Evolutionary conservation across 495 filamentous ascomycete genomes (phyloP).

Genomic region (Penicillium longicatenatum): DNA sequence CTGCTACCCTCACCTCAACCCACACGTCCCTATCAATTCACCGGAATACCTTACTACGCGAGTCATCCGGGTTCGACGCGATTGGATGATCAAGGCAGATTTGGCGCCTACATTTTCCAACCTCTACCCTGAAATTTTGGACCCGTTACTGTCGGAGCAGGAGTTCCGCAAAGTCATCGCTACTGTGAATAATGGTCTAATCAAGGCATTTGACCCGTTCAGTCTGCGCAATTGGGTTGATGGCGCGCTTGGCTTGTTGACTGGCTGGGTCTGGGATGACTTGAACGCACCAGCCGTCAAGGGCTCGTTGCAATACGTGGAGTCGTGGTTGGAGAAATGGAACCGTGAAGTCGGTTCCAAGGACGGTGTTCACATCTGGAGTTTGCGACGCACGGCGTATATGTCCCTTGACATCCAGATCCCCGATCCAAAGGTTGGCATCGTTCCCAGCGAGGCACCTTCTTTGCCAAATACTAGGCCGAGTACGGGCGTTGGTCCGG

Average conservation of each 20-base stretch:
- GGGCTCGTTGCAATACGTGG: constrained; percentile 62
- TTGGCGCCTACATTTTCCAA: constrained; percentile 92
- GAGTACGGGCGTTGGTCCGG: constrained; percentile 33
- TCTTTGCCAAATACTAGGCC: constrained; percentile 45
- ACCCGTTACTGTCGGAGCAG: constrained; percentile 76
- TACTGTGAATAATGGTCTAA: constrained; percentile 71
- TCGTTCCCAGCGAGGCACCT: constrained; percentile 41
- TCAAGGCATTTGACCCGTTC: constrained; percentile 74
- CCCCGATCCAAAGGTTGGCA: constrained; percentile 71
- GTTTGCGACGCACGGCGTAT: constrained; percentile 80
- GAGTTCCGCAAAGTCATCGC: constrained; percentile 81
- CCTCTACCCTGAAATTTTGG: constrained; percentile 92
- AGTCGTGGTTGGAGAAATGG: constrained; percentile 79
- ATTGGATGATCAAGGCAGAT: constrained; percentile 89
- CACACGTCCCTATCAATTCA: constrained; percentile 79
- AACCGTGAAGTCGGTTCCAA: constrained; percentile 63
- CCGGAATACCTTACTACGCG: constrained; percentile 74
- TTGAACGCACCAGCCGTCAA: constrained; percentile 73
- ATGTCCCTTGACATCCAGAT: constrained; percentile 88
- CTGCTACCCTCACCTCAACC: constrained; percentile 91
- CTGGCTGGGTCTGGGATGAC: constrained; percentile 94
- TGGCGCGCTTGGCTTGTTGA: constrained; percentile 71
- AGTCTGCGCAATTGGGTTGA: constrained; percentile 72
- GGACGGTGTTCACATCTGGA: constrained; percentile 69
- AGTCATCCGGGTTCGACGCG: constrained; percentile 85